phyloP scores from a whole-genome alignment of 1,139 yeast species.

The Hyphopichia buzzinii region DNA sequence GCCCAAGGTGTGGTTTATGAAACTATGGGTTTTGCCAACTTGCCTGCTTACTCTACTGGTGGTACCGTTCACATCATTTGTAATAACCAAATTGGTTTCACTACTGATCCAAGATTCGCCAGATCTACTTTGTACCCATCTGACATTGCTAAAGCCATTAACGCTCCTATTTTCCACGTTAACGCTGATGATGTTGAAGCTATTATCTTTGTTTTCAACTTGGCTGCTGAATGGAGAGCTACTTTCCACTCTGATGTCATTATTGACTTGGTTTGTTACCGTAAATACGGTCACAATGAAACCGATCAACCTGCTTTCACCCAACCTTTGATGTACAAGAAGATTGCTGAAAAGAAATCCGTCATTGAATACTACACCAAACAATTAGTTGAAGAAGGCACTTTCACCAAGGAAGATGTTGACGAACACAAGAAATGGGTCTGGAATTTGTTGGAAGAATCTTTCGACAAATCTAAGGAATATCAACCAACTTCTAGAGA shows the following conservation, averaged over 20 bases:
- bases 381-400: conserved; percentile 77
- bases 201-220: conserved; percentile 82
- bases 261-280: conserved; percentile 96
- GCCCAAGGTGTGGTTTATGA: conserved; percentile 99
- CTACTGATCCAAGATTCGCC: conserved; percentile 96
- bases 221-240: conserved; percentile 99
- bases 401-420: conserved; percentile 86
- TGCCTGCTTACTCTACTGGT: conserved; percentile 97
- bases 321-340: conserved; percentile 95
- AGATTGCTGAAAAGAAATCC: conserved; percentile 83
- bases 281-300: conserved; percentile 98
- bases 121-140: conserved; percentile 98
- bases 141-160: conserved; percentile 92
- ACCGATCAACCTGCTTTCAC: conserved; percentile 99
- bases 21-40: conserved; percentile 89
- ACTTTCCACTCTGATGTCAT: conserved; percentile 94
- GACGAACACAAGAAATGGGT: conserved; percentile 98
- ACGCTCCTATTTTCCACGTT: conserved; percentile 98
- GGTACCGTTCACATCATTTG: conserved; percentile 96
- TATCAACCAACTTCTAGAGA: conserved; percentile 91
- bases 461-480: conserved; percentile 83
- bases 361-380: conserved; percentile 84
- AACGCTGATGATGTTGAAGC: conserved; percentile 98
- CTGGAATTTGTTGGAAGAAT: conserved; percentile 90
- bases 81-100: conserved; percentile 98